A percentile compares a stretch with the other conserved stretches of the same genome.
These are phyloP conservation scores for Hymenoscyphus scutula DNA, from an alignment of 2,329 filamentous ascomycete species.

Conservation along the genomic window DNA sequence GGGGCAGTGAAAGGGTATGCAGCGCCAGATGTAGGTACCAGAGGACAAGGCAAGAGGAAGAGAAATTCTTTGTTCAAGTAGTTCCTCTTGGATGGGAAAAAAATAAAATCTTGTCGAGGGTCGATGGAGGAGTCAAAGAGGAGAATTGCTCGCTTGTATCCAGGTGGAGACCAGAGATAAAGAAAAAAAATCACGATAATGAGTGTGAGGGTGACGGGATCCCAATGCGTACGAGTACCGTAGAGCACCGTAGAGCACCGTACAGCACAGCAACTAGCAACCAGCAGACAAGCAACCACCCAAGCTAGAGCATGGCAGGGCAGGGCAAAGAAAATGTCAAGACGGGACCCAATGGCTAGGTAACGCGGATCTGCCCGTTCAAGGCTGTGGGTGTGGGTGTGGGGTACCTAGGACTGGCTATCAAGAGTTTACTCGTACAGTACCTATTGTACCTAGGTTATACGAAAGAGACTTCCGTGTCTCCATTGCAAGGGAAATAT, in stretches of 20 bases:
- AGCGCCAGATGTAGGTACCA: constrained; percentile 1
- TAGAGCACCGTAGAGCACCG: no score
- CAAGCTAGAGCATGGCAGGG: no score
- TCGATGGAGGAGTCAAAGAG: background rate
- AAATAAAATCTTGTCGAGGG: background rate
- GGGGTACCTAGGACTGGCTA: no score
- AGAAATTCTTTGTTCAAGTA: background rate
- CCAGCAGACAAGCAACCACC: no score
- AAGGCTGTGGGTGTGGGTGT: background rate
- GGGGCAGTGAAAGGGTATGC: background rate
- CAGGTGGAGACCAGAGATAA: background rate
- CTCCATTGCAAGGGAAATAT: background rate
- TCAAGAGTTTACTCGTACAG: no score
- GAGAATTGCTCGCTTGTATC: background rate
- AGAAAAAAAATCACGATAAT: constrained; percentile 1
- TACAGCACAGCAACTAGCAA: background rate
- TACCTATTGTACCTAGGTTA: background rate
- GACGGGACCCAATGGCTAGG: background rate
- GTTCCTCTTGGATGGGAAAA: background rate
- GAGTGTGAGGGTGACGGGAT: background rate
- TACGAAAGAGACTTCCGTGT: background rate
- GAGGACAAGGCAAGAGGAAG: background rate
- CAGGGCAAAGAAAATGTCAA: no score
- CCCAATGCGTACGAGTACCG: background rate
- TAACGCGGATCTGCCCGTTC: constrained; percentile 1